Percentiles rank a stretch among this genome's conserved stretches.
These are phyloP conservation scores for Zygoascus tannicola DNA, from an alignment of 805 yeast species.

Conservation along the genomic window DNA sequence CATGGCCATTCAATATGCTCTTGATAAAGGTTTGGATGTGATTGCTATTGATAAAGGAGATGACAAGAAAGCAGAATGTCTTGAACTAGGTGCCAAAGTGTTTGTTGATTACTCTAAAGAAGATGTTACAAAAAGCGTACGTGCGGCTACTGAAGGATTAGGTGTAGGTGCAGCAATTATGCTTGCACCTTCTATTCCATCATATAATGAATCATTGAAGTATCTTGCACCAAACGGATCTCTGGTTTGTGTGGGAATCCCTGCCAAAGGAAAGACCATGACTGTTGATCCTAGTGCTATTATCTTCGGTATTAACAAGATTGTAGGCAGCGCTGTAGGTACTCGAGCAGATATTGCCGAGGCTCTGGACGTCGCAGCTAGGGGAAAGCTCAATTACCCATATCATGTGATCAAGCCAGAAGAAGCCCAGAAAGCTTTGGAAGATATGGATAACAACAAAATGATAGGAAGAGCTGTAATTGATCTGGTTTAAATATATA, in stretches of 20 bases:
- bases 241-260: conserved; percentile 20
- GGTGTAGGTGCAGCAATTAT: conserved; percentile 20
- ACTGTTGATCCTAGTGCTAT: conserved; percentile 12
- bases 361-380: conserved; percentile 19
- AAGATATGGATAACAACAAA: conserved; percentile 13
- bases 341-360: conserved; percentile 19
- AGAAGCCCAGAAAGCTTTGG: conserved; percentile 12
- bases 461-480: conserved; percentile 22
- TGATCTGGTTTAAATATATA: conserved; percentile 3
- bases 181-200: conserved; percentile 15
- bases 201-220: conserved; percentile 15
- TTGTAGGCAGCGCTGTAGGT: conserved; percentile 22
- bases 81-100: conserved; percentile 44
- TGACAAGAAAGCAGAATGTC: conserved; percentile 39
- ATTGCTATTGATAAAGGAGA: conserved; percentile 49
- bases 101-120: conserved; percentile 40
- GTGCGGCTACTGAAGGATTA: conserved; percentile 14
- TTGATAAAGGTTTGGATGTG: conserved; percentile 49
- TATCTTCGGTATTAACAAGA: conserved; percentile 11
- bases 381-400: conserved; percentile 15
- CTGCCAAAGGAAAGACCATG: conserved; percentile 12
- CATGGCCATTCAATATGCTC: conserved; percentile 49
- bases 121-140: conserved; percentile 19
- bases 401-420: conserved; percentile 13
- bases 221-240: conserved; percentile 19